Percentiles rank a stretch among this genome's conserved stretches.
Conservation (phyloP, 2,329 filamentous ascomycete genomes). For the Xylaria multiplex region DNA sequence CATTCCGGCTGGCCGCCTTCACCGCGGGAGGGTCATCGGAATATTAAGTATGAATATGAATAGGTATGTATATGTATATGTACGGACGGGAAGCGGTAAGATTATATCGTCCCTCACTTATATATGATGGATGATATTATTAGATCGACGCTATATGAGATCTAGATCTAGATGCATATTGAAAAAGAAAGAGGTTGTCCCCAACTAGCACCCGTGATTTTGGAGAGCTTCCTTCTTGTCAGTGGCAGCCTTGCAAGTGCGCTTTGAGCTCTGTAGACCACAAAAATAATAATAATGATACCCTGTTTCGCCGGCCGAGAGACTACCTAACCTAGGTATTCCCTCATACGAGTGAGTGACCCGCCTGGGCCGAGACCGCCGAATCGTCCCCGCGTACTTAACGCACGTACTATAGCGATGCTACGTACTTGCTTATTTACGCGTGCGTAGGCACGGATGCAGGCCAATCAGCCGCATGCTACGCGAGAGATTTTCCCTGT, state of each 20-base stretch:
- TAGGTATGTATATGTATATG: slow-evolving; percentile 26
- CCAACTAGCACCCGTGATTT: slow-evolving; percentile 10
- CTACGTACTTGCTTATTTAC: slow-evolving; percentile 10
- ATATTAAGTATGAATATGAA: slow-evolving; percentile 27
- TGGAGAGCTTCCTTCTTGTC: neutral
- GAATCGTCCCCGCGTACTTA: slow-evolving; percentile 21
- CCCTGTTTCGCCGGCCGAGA: slow-evolving; percentile 19
- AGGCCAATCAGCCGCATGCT: slow-evolving; percentile 31
- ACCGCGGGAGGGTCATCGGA: slow-evolving; percentile 19
- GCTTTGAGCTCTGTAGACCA: neutral
- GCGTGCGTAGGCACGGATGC: slow-evolving; percentile 18
- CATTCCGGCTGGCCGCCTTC: slow-evolving; percentile 25
- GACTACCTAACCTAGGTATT: neutral
- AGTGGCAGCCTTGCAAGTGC: slow-evolving; percentile 11
- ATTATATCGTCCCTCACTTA: slow-evolving; percentile 19
- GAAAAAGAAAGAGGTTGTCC: slow-evolving; percentile 9
- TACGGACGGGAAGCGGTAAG: slow-evolving; percentile 27
- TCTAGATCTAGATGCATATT: slow-evolving; percentile 29
- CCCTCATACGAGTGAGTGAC: neutral
- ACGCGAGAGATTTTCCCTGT: slow-evolving; percentile 14
- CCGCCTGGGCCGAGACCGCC: slow-evolving; percentile 32
- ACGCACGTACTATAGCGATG: slow-evolving; percentile 21
- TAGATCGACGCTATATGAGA: slow-evolving; percentile 33
- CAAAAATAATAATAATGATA: neutral
- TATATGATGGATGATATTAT: slow-evolving; percentile 2